These are phyloP conservation scores for Penicillium sclerotiorum DNA, from an alignment of 2,329 filamentous ascomycete genomes.

Conservation along the genomic window DNA sequence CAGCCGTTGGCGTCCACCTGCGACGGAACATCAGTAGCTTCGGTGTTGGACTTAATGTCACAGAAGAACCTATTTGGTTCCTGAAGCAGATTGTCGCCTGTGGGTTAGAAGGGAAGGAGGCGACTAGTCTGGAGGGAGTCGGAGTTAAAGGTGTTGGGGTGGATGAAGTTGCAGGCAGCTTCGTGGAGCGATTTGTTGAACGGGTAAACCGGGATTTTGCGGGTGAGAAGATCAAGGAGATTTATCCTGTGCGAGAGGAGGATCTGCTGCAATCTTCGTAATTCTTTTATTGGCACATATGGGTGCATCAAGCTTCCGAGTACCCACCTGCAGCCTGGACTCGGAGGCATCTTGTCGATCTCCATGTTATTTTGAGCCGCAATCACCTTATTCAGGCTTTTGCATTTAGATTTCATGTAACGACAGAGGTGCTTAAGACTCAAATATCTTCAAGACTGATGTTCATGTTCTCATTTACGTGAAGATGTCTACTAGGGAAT, in stretches of 20 bases:
- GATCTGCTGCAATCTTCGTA: background rate
- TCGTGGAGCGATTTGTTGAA: constrained; percentile 44
- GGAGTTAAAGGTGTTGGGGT: constrained; percentile 32
- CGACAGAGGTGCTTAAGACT: no score
- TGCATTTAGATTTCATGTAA: no score
- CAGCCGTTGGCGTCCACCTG: constrained; percentile 89
- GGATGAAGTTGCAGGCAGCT: constrained; percentile 43
- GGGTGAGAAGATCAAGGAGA: constrained; percentile 43
- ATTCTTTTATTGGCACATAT: no score
- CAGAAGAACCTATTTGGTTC: constrained; percentile 64
- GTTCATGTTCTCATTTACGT: no score
- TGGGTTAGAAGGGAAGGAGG: constrained; percentile 76
- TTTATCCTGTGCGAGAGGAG: constrained; percentile 39
- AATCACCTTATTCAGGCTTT: no score
- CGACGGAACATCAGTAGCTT: constrained; percentile 80
- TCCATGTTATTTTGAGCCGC: no score
- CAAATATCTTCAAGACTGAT: no score
- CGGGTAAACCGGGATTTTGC: constrained; percentile 40
- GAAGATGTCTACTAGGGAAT: no score
- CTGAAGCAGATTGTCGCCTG: constrained; percentile 80
- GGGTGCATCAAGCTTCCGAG: no score
- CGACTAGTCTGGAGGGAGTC: constrained; percentile 72
- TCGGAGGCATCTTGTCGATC: no score
- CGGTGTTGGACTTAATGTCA: constrained; percentile 70
- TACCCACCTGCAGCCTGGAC: no score